A percentile compares a stretch with the other conserved stretches of the same genome.
Evolutionary conservation across 352 stramenopile genomes (phyloP).

Genomic region (Globisporangium nodosum): DNA sequence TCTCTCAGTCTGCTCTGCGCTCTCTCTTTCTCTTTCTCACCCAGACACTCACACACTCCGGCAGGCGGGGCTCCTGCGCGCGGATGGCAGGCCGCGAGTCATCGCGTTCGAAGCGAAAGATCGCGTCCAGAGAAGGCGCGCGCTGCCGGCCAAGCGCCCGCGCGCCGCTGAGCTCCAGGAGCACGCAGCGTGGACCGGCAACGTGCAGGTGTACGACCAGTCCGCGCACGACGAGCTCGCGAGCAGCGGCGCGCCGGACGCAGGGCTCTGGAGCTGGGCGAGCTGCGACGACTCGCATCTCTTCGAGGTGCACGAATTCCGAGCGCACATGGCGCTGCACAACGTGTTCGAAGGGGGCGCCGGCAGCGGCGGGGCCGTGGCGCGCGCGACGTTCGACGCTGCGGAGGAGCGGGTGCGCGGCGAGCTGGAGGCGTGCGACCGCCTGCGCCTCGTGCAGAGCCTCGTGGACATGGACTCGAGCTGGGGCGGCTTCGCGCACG

Average conservation of each 20-base stretch:
- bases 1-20: not conserved
- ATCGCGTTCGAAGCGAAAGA: conserved; percentile 77
- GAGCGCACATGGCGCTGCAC: conserved; percentile 69
- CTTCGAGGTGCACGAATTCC: conserved; percentile 71
- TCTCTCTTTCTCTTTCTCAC: not conserved
- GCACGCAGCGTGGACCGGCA: conserved; percentile 35
- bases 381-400: conserved; percentile 44
- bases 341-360: conserved; percentile 72
- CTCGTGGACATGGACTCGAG: conserved; percentile 80
- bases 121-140: conserved; percentile 18
- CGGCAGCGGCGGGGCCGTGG: conserved; percentile 47
- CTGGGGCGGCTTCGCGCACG: conserved; percentile 65
- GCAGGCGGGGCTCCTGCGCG: conserved; percentile 21
- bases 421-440: conserved; percentile 65
- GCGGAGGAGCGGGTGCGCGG: conserved; percentile 56
- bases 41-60: not conserved
- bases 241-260: not conserved
- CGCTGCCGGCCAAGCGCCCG: conserved; percentile 9
- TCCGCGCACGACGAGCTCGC: conserved; percentile 12
- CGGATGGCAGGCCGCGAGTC: conserved; percentile 35
- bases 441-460: conserved; percentile 52
- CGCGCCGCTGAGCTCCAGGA: conserved; percentile 20
- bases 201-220: conserved; percentile 67
- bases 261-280: conserved; percentile 59
- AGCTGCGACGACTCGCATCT: conserved; percentile 45